Conservation (phyloP, 1,284 basidiomycete genomes). For the Trichosporon sp. region DNA sequence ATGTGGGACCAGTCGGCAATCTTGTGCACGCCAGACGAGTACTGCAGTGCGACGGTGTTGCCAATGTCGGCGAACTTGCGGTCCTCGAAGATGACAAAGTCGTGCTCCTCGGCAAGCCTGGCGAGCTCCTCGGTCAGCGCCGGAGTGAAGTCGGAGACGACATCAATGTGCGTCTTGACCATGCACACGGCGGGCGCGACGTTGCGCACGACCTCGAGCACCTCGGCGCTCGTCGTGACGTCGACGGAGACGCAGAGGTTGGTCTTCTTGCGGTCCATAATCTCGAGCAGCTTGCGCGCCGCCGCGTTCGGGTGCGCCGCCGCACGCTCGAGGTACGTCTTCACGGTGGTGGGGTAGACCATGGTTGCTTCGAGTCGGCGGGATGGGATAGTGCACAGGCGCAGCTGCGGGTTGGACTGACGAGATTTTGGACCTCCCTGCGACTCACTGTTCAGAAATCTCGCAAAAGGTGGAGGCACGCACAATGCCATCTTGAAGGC, state of each 20-base stretch:
- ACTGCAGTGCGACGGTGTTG: conserved; percentile 93
- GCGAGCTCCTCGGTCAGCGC: conserved; percentile 67
- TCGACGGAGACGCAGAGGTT: conserved; percentile 96
- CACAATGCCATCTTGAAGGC: not conserved
- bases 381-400: not conserved
- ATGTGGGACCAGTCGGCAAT: conserved; percentile 96
- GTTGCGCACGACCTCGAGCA: conserved; percentile 77
- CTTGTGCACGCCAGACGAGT: conserved; percentile 85
- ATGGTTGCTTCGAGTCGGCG: conserved; percentile 9
- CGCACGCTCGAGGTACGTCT: conserved; percentile 63
- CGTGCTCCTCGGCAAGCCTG: conserved; percentile 69
- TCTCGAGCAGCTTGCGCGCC: conserved; percentile 68
- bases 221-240: conserved; percentile 73
- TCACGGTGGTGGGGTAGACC: conserved; percentile 33
- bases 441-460: not conserved
- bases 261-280: conserved; percentile 79
- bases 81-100: conserved; percentile 98
- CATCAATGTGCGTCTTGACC: conserved; percentile 98
- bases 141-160: conserved; percentile 83
- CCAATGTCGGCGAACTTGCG: conserved; percentile 99
- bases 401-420: not conserved
- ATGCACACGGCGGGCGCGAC: conserved; percentile 88
- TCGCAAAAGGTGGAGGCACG: not conserved
- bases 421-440: not conserved
- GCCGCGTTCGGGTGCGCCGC: conserved; percentile 63